A percentile compares a stretch with the other conserved stretches of the same genome.
Evolutionary conservation across 805 yeast genomes (phyloP).

Genomic region (Candida glaebosa): DNA sequence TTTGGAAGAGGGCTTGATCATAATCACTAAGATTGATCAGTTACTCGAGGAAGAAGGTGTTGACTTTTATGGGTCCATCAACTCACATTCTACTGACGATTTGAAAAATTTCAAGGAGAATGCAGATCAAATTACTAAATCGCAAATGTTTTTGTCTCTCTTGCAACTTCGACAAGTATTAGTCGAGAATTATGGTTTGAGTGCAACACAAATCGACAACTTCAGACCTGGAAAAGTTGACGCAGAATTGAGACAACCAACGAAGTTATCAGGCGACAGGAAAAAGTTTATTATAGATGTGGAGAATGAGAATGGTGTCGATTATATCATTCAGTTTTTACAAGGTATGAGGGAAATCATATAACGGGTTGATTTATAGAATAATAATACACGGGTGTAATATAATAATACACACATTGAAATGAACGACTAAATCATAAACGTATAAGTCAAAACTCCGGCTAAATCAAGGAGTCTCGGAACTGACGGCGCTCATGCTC

Average conservation of each 20-base stretch:
- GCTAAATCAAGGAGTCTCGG: background rate
- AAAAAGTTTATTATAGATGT: slow-evolving; percentile 1
- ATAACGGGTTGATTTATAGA: slow-evolving; percentile 1
- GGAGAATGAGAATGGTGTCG: slow-evolving; percentile 4
- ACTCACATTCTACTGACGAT: slow-evolving; percentile 10
- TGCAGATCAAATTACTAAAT: background rate
- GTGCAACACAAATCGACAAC: slow-evolving; percentile 16
- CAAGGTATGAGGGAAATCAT: slow-evolving; percentile 11
- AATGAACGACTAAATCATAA: background rate
- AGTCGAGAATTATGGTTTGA: slow-evolving; percentile 1
- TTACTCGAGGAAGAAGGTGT: slow-evolving; percentile 40
- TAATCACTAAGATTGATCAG: slow-evolving; percentile 44
- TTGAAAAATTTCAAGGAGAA: slow-evolving; percentile 6
- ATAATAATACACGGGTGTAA: background rate
- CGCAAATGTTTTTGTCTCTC: slow-evolving; percentile 4
- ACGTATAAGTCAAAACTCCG: background rate
- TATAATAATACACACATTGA: background rate
- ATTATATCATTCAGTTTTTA: slow-evolving; percentile 5
- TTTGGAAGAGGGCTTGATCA: slow-evolving; percentile 49
- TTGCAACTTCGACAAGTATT: slow-evolving; percentile 3
- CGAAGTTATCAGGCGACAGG: slow-evolving; percentile 13
- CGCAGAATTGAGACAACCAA: slow-evolving; percentile 28
- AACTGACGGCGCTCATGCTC: background rate
- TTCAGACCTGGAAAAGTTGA: slow-evolving; percentile 29
- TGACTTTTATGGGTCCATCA: slow-evolving; percentile 24